These are phyloP conservation scores for Sarcocystis neurona DNA, from an alignment of 169 alveolate species.

Conservation along the genomic window DNA sequence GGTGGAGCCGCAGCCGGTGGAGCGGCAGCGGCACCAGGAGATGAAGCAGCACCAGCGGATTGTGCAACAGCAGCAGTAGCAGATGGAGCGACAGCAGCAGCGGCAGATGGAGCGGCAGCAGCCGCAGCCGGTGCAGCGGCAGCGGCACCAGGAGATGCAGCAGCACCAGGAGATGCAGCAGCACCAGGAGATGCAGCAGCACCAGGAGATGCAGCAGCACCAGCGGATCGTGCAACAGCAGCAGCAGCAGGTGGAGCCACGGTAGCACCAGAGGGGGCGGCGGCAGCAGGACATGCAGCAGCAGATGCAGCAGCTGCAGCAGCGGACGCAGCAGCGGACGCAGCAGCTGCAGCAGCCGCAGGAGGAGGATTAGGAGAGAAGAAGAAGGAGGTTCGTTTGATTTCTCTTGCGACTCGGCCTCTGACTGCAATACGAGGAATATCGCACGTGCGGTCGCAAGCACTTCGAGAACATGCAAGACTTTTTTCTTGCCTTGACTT, in stretches of 20 bases:
- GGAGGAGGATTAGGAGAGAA: not conserved
- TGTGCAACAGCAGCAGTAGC: not conserved
- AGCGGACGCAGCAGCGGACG: not conserved
- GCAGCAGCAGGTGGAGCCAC: not conserved
- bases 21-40: not conserved
- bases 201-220: not conserved
- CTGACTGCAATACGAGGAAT: constrained; percentile 9
- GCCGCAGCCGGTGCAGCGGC: not conserved
- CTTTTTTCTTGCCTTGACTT: not conserved
- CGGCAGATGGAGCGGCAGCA: not conserved
- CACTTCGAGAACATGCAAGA: not conserved
- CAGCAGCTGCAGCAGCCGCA: not conserved
- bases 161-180: not conserved
- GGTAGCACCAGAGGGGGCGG: not conserved
- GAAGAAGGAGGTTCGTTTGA: not conserved
- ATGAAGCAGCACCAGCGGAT: not conserved
- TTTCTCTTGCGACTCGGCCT: not conserved
- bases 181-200: not conserved
- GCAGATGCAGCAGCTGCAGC: not conserved
- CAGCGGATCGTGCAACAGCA: not conserved
- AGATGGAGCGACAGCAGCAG: not conserved
- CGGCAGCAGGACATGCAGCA: not conserved
- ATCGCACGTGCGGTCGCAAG: constrained; percentile 3
- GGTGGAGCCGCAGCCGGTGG: not conserved
- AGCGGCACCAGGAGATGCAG: too few species aligned